These are phyloP conservation scores for Calonectria henricotiae DNA, from an alignment of 2,329 filamentous ascomycete species.

Conservation along the genomic window DNA sequence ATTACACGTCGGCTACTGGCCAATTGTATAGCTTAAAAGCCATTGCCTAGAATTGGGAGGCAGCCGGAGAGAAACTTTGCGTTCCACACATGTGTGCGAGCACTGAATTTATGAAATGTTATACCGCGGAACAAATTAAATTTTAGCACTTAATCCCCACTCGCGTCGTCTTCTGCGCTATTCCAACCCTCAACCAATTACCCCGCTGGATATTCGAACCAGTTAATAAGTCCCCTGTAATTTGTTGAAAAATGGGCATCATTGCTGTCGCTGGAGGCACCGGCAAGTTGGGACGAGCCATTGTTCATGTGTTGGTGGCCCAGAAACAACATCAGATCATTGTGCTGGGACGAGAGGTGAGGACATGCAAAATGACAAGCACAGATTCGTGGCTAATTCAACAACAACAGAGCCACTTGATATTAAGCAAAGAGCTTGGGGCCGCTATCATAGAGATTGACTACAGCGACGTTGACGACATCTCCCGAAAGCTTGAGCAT, in stretches of 20 bases:
- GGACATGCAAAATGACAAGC: too few species aligned
- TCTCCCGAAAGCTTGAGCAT: constrained; percentile 5
- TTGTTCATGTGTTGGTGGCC: neutral
- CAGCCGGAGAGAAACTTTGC: neutral
- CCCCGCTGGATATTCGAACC: neutral
- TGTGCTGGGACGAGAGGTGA: constrained; percentile 7
- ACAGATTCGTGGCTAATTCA: neutral
- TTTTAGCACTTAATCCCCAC: too few species aligned
- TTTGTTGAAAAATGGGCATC: neutral
- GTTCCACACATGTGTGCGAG: neutral
- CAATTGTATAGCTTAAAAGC: neutral
- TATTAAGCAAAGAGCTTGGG: neutral
- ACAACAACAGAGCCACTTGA: neutral
- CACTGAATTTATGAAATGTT: too few species aligned
- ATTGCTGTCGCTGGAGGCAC: constrained; percentile 8
- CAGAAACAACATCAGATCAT: constrained; percentile 12
- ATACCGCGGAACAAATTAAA: too few species aligned
- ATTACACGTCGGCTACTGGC: too few species aligned
- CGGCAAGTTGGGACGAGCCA: constrained; percentile 16
- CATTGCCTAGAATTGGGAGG: neutral
- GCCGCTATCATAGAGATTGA: neutral
- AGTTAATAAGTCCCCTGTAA: too few species aligned
- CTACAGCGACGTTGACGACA: neutral
- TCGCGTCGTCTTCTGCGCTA: too few species aligned
- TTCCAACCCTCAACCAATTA: neutral